Evolutionary conservation across 1,139 yeast genomes (phyloP).

Genomic region (Trichomonascaceae sp.): DNA sequence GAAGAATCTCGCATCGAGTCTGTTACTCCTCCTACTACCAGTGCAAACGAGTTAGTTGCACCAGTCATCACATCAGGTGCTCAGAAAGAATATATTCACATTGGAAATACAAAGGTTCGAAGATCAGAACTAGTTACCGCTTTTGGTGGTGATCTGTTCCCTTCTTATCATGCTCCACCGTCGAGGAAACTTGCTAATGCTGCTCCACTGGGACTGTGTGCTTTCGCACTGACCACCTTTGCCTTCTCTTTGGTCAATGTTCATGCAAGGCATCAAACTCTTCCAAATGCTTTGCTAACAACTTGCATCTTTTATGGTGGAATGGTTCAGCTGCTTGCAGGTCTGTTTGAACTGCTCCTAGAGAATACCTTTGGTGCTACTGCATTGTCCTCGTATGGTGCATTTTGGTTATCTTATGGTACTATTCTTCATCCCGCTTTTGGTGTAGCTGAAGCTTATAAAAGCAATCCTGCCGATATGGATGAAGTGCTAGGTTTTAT

Average conservation of each 20-base stretch:
- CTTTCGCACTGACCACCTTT: conserved; percentile 81
- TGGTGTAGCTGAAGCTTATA: conserved; percentile 58
- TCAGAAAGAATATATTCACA: conserved; percentile 53
- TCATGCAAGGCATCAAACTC: conserved; percentile 51
- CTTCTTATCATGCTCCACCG: conserved; percentile 61
- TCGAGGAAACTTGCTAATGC: conserved; percentile 77
- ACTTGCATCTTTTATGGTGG: conserved; percentile 84
- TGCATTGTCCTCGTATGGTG: conserved; percentile 65
- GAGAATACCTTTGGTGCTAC: conserved; percentile 92
- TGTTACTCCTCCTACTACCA: background rate
- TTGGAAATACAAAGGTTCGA: conserved; percentile 68
- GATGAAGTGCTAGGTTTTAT: conserved; percentile 65
- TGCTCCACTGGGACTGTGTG: conserved; percentile 79
- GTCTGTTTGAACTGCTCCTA: conserved; percentile 61
- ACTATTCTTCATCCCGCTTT: conserved; percentile 69
- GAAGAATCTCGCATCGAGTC: background rate
- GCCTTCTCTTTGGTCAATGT: conserved; percentile 63
- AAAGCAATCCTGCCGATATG: conserved; percentile 34
- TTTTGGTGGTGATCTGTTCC: conserved; percentile 65
- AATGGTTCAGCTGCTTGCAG: conserved; percentile 65
- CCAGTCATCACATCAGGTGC: conserved; percentile 34
- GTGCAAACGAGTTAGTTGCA: background rate
- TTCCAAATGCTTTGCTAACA: conserved; percentile 57
- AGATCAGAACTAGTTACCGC: conserved; percentile 56
- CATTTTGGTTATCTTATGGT: conserved; percentile 79